Evolutionary conservation across 352 stramenopile species (phyloP), one percentile per base, ranked within the genome.

Genomic region (Globisporangium spinosum): DNA sequence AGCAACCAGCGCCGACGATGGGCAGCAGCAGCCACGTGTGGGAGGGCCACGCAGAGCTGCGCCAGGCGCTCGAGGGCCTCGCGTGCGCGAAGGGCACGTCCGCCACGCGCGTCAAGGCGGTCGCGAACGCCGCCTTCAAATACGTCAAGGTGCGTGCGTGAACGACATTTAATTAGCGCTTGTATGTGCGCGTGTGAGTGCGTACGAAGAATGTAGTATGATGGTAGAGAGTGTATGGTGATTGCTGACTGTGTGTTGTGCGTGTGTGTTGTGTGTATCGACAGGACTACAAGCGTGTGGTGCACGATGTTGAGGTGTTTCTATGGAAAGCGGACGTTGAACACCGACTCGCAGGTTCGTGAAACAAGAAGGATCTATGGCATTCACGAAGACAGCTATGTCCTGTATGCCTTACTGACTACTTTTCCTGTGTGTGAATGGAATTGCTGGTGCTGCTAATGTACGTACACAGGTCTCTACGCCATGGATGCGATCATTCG

Each of bases 211-310:
- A 13, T 43, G 12, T 20, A n/a, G 13, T 47, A 15, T 47, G 13
- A 2, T 65, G 54, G 3, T 34, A 10, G 23, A 32, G 51, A 22
- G 17, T 25, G 45, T 23, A 43, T 53, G 38, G 43, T 15, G 9
- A 43, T 76, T 58, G 73, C 60, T 73, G 66, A 64, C 38, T 62
- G 17, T 54, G 13, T 45, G 10, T 10, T 72, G 62, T 78, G 58
- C 32, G 35, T 65, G 13, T 27, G 29, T 32, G 29, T 32, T 32
- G 29, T 17, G 17, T 53, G 38, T 10, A 43, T 68, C 9, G 35
- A 32, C 69, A 95, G 85, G 85, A 88, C 65, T 95, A 95, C 72
- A 95, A 95, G 68, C 85, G 89, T 62, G 87, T 95, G 53, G 87
- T 95, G 64, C 85, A 95, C 40, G 87, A 93, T 43, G 84, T 95